Evolutionary conservation across 768 basidiomycete species (phyloP).

Genomic region (Kondoa malvinella): DNA sequence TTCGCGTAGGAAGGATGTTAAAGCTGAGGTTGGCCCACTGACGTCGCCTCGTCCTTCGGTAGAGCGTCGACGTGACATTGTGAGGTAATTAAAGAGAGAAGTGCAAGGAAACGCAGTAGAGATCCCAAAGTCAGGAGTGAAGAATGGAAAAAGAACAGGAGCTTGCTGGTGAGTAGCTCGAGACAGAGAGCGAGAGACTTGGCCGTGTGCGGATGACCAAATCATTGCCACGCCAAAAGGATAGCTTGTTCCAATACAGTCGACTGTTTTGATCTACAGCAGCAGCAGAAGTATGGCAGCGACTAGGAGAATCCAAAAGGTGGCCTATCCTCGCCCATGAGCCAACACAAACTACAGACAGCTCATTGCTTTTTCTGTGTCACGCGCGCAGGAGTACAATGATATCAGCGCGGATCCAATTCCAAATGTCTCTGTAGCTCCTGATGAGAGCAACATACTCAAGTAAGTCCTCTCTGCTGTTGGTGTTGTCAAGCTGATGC

Average conservation of each 20-base stretch:
- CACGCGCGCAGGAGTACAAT: background rate
- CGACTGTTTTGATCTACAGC: too few species aligned
- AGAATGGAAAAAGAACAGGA: too few species aligned
- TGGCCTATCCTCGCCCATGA: background rate
- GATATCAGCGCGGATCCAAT: background rate
- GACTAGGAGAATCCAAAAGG: background rate
- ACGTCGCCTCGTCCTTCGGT: background rate
- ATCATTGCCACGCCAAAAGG: too few species aligned
- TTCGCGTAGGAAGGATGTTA: slow-evolving; percentile 5
- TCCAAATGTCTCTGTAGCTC: background rate
- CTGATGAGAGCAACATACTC: slow-evolving; percentile 5
- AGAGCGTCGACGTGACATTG: background rate
- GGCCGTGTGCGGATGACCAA: too few species aligned
- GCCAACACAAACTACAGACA: background rate
- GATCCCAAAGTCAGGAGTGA: background rate
- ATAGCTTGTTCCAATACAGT: too few species aligned
- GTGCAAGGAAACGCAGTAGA: background rate
- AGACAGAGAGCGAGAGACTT: too few species aligned
- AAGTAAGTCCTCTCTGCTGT: background rate
- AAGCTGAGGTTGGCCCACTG: slow-evolving; percentile 1
- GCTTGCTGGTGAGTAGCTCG: too few species aligned
- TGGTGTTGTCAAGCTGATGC: background rate
- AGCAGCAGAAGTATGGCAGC: background rate
- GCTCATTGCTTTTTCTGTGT: background rate
- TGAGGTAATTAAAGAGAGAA: background rate